Evolutionary conservation across 2,329 filamentous ascomycete species (phyloP).

Genomic region (Sclerotinia nivalis): DNA sequence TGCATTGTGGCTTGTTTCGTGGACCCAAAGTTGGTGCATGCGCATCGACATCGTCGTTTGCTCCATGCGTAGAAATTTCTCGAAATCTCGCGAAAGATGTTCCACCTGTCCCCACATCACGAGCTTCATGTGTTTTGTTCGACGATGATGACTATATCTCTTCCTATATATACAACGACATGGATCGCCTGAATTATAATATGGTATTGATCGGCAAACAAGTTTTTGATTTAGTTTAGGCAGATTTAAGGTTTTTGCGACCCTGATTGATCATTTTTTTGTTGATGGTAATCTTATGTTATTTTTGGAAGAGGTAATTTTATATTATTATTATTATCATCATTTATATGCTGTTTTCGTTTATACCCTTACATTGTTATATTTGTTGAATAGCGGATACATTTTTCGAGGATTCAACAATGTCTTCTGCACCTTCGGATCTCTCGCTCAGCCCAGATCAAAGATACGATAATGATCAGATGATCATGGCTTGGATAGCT

Average conservation of each 20-base stretch:
- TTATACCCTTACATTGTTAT: neutral
- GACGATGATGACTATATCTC: neutral
- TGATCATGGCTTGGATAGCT: conserved; percentile 16
- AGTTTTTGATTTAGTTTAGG: neutral
- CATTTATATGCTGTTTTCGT: neutral
- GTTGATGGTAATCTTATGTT: too few relatives aligned
- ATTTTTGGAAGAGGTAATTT: too few relatives aligned
- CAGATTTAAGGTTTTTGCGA: neutral
- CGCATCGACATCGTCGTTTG: neutral
- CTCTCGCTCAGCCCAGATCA: conserved; percentile 14
- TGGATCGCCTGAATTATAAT: neutral
- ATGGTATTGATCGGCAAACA: neutral
- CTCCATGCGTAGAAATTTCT: conserved; percentile 7
- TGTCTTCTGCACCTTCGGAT: conserved; percentile 18
- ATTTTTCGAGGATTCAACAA: neutral
- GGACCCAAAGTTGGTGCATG: neutral
- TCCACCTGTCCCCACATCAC: neutral
- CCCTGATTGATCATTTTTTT: too few relatives aligned
- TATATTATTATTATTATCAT: neutral
- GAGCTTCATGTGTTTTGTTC: neutral
- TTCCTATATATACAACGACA: neutral
- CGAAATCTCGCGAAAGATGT: neutral
- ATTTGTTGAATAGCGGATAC: neutral
- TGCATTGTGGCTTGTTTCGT: neutral
- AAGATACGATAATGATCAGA: conserved; percentile 15